Conservation (phyloP, 2,329 filamentous ascomycete genomes). For the Fusarium pseudonygamai region DNA sequence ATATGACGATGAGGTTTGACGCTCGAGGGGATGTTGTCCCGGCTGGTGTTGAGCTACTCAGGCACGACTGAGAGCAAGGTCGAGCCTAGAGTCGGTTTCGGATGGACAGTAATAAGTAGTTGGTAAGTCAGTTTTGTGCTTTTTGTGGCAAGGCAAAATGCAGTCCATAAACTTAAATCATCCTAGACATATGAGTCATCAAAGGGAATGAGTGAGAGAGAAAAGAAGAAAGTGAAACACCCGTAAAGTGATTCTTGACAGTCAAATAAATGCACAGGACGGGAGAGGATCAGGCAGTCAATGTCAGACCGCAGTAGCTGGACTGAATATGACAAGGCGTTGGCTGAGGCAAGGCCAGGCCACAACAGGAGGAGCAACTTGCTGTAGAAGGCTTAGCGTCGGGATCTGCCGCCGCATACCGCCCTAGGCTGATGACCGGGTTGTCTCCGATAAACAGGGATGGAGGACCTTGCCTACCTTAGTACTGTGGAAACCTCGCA, state of each 20-base stretch:
- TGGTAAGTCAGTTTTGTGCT: background rate
- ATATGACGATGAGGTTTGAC: background rate
- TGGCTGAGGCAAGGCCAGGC: constrained; percentile 41
- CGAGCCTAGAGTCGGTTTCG: constrained; percentile 3
- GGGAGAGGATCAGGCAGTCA: constrained; percentile 41
- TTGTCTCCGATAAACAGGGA: constrained; percentile 19
- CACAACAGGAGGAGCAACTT: constrained; percentile 28
- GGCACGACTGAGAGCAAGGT: constrained; percentile 3
- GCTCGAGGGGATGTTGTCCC: constrained; percentile 6
- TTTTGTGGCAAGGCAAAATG: background rate
- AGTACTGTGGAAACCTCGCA: background rate
- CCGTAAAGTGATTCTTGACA: constrained; percentile 17
- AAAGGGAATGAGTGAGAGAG: constrained; percentile 23
- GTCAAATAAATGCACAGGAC: constrained; percentile 23
- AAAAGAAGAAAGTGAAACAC: constrained; percentile 19
- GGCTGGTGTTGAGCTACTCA: constrained; percentile 18
- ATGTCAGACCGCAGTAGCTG: constrained; percentile 44
- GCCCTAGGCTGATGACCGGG: constrained; percentile 30
- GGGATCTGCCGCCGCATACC: constrained; percentile 39
- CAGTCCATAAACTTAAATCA: constrained; percentile 14
- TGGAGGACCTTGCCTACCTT: background rate
- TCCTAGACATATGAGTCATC: constrained; percentile 34
- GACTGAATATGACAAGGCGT: constrained; percentile 30
- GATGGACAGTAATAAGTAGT: background rate
- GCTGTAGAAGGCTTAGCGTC: constrained; percentile 31